These are phyloP conservation scores for Plasmodium sp. DNA, from an alignment of 169 alveolate genomes.

Conservation along the genomic window DNA sequence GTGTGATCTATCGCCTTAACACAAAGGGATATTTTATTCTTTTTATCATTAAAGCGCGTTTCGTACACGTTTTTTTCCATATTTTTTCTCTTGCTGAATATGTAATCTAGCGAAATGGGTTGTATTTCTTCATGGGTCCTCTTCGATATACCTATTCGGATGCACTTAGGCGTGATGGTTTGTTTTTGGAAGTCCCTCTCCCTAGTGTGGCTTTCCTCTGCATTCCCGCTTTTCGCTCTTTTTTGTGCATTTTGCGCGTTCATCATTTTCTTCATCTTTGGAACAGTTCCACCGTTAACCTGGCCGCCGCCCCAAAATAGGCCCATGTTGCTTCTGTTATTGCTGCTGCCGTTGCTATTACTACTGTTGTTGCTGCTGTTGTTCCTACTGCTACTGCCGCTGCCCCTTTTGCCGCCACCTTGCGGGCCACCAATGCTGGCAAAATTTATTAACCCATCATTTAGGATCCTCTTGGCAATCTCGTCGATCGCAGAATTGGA, in stretches of 20 bases:
- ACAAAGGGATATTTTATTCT: background rate
- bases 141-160: slow-evolving; percentile 64
- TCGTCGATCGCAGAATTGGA: slow-evolving; percentile 99
- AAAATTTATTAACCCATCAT: slow-evolving; percentile 69
- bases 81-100: slow-evolving; percentile 55
- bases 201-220: background rate
- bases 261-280: background rate
- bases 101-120: slow-evolving; percentile 71
- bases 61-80: slow-evolving; percentile 38
- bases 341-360: background rate
- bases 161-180: slow-evolving; percentile 62
- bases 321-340: background rate
- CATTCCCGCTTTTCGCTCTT: background rate
- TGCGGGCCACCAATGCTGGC: background rate
- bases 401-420: background rate
- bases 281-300: background rate
- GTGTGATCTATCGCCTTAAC: slow-evolving; percentile 47
- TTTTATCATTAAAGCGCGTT: slow-evolving; percentile 32
- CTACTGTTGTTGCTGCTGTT: background rate
- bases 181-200: background rate
- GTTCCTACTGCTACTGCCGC: background rate
- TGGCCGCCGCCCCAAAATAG: background rate
- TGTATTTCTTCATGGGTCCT: slow-evolving; percentile 69
- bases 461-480: slow-evolving; percentile 91
- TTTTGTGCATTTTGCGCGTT: background rate